These are phyloP conservation scores for Salix dunnii DNA, from an alignment of 345 rosid species.

Conservation along the genomic window DNA sequence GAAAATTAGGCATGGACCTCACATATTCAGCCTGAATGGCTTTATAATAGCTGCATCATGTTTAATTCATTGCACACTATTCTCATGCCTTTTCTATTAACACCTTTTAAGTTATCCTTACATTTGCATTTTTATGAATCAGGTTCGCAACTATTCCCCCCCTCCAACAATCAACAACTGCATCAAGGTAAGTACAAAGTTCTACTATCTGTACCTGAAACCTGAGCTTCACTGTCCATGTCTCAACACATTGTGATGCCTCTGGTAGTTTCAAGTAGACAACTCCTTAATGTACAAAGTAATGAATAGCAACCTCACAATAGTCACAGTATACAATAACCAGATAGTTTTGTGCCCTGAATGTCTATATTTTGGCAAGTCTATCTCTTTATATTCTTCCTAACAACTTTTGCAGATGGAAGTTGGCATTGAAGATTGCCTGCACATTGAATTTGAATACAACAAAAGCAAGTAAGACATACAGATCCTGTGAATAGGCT, in stretches of 20 bases:
- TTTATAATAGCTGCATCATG: background rate
- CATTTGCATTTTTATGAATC: conserved; percentile 21
- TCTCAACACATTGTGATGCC: background rate
- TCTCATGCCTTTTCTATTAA: background rate
- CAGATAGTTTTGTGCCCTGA: background rate
- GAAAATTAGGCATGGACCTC: background rate
- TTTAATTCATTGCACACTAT: background rate
- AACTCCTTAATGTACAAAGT: background rate
- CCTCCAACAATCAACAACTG: conserved; percentile 81
- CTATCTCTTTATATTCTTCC: background rate
- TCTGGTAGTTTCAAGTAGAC: background rate
- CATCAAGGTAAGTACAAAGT: conserved; percentile 59
- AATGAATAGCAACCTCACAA: background rate
- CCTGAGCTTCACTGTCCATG: background rate
- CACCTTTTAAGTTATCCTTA: conserved; percentile 8
- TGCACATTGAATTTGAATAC: conserved; percentile 97
- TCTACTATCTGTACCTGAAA: conserved; percentile 6
- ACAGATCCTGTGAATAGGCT: background rate
- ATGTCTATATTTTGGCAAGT: background rate
- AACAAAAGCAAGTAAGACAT: conserved; percentile 92
- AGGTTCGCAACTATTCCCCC: conserved; percentile 83
- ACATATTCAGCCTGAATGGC: background rate
- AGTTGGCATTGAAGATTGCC: conserved; percentile 97
- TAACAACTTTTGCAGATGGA: conserved; percentile 70
- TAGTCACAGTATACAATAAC: background rate